Conservation (phyloP, 805 yeast genomes). For the Middelhovenomyces tepae region DNA sequence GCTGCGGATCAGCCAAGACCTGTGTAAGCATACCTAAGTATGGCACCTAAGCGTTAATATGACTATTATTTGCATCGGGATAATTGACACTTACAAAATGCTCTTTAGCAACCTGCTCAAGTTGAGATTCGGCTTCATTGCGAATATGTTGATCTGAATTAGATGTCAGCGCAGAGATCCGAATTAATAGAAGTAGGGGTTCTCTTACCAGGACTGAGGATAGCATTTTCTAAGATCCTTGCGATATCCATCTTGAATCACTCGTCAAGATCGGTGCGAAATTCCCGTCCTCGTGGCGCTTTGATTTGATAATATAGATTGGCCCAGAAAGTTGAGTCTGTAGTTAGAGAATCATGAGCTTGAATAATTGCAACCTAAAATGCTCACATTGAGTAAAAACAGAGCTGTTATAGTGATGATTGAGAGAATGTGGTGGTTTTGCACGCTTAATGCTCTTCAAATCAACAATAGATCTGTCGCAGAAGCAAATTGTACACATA, state of each 20-base stretch:
- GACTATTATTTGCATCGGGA: constrained; percentile 13
- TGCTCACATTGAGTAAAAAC: too few relatives aligned
- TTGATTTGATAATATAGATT: too few relatives aligned
- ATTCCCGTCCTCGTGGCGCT: too few relatives aligned
- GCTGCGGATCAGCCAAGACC: constrained; percentile 56
- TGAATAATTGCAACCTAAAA: too few relatives aligned
- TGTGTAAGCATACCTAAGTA: constrained; percentile 63
- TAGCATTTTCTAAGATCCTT: constrained; percentile 68
- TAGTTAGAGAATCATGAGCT: too few relatives aligned
- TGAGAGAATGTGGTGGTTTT: too few relatives aligned
- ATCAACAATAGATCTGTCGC: too few relatives aligned
- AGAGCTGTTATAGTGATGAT: too few relatives aligned
- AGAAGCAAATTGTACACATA: too few relatives aligned
- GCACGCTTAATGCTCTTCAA: too few relatives aligned
- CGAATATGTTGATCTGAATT: constrained; percentile 48
- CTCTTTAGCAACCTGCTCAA: constrained; percentile 59
- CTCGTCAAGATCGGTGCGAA: neutral
- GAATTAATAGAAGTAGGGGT: constrained; percentile 2
- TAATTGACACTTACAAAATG: constrained; percentile 41
- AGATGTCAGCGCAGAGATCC: constrained; percentile 1
- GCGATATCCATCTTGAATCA: constrained; percentile 42
- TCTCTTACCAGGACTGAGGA: constrained; percentile 45
- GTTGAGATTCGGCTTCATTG: constrained; percentile 68
- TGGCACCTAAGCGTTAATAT: constrained; percentile 26
- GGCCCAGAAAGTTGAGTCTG: too few relatives aligned